These are phyloP conservation scores for Rhodosporidiobolus sp. DNA, from an alignment of 768 basidiomycete species.

Conservation along the genomic window DNA sequence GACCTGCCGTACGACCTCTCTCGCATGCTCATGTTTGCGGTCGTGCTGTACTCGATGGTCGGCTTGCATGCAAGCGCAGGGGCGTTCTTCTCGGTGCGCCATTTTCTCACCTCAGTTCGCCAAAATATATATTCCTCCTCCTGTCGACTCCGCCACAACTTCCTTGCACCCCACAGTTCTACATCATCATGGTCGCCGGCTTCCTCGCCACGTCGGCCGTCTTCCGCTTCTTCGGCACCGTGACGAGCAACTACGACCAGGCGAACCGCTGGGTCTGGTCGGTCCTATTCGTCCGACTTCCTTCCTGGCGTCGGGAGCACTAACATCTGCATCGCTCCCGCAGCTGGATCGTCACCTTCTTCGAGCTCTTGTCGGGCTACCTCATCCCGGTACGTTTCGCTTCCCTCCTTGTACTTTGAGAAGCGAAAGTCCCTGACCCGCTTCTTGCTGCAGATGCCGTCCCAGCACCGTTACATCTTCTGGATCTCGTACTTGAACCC, in stretches of 20 bases:
- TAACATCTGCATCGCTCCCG: neutral
- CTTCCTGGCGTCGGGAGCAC: neutral
- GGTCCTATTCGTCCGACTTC: neutral
- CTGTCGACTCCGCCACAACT: no score
- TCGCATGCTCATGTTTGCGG: constrained; percentile 21
- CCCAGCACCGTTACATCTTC: constrained; percentile 28
- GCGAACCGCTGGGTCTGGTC: constrained; percentile 45
- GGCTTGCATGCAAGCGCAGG: constrained; percentile 46
- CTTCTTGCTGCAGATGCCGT: neutral
- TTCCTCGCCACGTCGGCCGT: constrained; percentile 37
- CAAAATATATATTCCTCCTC: no score
- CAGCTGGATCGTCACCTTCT: neutral
- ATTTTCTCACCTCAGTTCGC: no score
- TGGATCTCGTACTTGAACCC: constrained; percentile 35
- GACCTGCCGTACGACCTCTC: constrained; percentile 49
- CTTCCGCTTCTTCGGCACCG: constrained; percentile 37
- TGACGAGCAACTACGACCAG: constrained; percentile 52
- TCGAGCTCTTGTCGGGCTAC: constrained; percentile 9
- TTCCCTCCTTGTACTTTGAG: no score
- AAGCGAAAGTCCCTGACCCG: neutral
- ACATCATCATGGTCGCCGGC: constrained; percentile 35
- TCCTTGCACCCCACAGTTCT: constrained; percentile 10
- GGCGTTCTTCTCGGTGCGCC: constrained; percentile 57
- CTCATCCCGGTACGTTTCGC: constrained; percentile 16
- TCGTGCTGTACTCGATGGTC: constrained; percentile 46